phyloP scores from a whole-genome alignment of 768 basidiomycete genomes.

The Plicaturopsis crispa region DNA sequence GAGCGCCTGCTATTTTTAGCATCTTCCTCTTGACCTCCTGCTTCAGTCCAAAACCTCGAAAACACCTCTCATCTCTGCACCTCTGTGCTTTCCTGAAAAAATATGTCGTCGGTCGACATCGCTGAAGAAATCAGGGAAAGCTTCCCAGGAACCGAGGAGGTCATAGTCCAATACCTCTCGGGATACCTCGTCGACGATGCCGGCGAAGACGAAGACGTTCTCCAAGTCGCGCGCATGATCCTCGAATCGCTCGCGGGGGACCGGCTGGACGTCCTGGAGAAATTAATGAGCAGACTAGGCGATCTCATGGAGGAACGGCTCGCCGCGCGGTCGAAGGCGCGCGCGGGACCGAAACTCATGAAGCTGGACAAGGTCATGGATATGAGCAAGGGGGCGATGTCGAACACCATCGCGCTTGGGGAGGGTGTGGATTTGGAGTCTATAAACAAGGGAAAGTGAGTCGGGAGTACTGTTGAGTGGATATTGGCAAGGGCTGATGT shows the following conservation, averaged over 20 bases:
- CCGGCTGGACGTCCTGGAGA: slow-evolving; percentile 48
- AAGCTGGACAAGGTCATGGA: slow-evolving; percentile 85
- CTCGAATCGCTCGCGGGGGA: slow-evolving; percentile 72
- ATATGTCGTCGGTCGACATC: slow-evolving; percentile 68
- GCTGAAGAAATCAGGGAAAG: slow-evolving; percentile 67
- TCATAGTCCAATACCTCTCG: slow-evolving; percentile 80
- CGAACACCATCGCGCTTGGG: slow-evolving; percentile 68
- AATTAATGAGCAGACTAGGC: slow-evolving; percentile 57
- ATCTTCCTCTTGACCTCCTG: no score
- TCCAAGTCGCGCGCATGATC: slow-evolving; percentile 67
- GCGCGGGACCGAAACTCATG: slow-evolving; percentile 57
- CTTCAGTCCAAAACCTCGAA: no score
- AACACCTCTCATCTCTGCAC: no score
- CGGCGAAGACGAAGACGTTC: slow-evolving; percentile 80
- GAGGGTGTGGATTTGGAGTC: slow-evolving; percentile 88
- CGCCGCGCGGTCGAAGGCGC: slow-evolving; percentile 46
- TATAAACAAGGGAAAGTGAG: slow-evolving; percentile 90
- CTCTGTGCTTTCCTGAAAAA: no score
- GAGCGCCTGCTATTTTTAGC: no score
- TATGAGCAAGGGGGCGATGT: slow-evolving; percentile 76
- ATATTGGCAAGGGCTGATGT: slow-evolving; percentile 10
- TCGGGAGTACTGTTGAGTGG: slow-evolving; percentile 7
- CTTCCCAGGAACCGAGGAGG: slow-evolving; percentile 76
- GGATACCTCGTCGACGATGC: slow-evolving; percentile 87
- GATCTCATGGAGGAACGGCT: slow-evolving; percentile 62